Conservation (phyloP, 768 basidiomycete species). For the Dioszegia hungarica region DNA sequence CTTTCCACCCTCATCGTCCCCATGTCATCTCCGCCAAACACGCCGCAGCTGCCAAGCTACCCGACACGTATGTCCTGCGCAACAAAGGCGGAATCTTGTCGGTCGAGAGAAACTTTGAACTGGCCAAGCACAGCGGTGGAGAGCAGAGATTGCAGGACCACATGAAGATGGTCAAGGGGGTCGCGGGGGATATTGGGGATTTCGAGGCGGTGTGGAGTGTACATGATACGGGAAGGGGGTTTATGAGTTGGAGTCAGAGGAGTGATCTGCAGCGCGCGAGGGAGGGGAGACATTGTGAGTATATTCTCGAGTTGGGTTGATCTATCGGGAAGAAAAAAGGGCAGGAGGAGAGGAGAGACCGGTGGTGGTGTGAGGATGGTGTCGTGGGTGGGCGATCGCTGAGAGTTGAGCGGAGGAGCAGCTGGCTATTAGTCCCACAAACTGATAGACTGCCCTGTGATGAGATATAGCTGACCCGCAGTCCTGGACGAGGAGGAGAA, state of each 20-base stretch:
- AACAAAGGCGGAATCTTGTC: conserved; percentile 11
- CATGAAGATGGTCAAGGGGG: conserved; percentile 18
- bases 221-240: conserved; percentile 32
- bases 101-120: conserved; percentile 15
- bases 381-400: no score
- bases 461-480: conserved; percentile 21
- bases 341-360: no score
- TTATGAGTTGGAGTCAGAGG: conserved; percentile 29
- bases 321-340: no score
- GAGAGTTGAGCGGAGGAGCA: no score
- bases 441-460: no score
- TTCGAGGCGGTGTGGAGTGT: conserved; percentile 31
- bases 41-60: conserved; percentile 11
- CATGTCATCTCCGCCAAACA: conserved; percentile 40
- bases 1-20: conserved; percentile 72
- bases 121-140: conserved; percentile 25
- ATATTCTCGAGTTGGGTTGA: no score
- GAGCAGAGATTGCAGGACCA: conserved; percentile 28
- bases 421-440: no score
- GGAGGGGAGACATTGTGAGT: conserved; percentile 39
- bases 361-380: no score
- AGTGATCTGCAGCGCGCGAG: conserved; percentile 24
- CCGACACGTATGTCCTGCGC: conserved; percentile 19
- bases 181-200: conserved; percentile 27
- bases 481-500: conserved; percentile 21